phyloP scores from a whole-genome alignment of 805 yeast species.

The Lachancea sp. region DNA sequence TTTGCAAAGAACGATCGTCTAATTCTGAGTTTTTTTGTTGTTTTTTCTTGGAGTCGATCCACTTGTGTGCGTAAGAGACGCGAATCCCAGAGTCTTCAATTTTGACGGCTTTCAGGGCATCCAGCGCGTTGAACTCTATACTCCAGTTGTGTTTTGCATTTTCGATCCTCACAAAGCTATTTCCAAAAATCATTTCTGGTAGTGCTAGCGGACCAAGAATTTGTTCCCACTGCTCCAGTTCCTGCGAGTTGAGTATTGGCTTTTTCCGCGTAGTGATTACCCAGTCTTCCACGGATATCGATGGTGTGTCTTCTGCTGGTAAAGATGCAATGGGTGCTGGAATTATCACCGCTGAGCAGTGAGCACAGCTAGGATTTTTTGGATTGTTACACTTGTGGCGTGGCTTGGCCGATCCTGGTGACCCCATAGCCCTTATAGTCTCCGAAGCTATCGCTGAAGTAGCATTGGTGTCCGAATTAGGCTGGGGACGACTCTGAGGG shows the following conservation, averaged over 20 bases:
- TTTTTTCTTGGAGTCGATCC: slow-evolving; percentile 48
- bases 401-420: not conserved
- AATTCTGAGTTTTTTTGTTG: slow-evolving; percentile 30
- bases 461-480: not conserved
- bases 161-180: slow-evolving; percentile 55
- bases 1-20: slow-evolving; percentile 40
- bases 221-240: slow-evolving; percentile 59
- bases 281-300: slow-evolving; percentile 72
- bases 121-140: slow-evolving; percentile 67
- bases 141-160: slow-evolving; percentile 37
- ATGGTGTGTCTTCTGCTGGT: slow-evolving; percentile 60
- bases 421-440: not conserved
- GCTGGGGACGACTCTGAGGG: not conserved
- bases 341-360: slow-evolving; percentile 69
- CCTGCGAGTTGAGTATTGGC: slow-evolving; percentile 70
- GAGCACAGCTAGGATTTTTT: slow-evolving; percentile 45
- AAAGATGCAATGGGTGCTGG: slow-evolving; percentile 65
- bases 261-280: slow-evolving; percentile 60
- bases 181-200: slow-evolving; percentile 97
- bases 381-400: slow-evolving; percentile 30
- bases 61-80: slow-evolving; percentile 82
- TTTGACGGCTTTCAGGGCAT: slow-evolving; percentile 53
- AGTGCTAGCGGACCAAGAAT: slow-evolving; percentile 66
- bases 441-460: not conserved
- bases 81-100: slow-evolving; percentile 48